Evolutionary conservation across 1,139 yeast species (phyloP), one percentile per base, ranked within the genome.

Genomic region (Blastobotrys ciferrii): DNA sequence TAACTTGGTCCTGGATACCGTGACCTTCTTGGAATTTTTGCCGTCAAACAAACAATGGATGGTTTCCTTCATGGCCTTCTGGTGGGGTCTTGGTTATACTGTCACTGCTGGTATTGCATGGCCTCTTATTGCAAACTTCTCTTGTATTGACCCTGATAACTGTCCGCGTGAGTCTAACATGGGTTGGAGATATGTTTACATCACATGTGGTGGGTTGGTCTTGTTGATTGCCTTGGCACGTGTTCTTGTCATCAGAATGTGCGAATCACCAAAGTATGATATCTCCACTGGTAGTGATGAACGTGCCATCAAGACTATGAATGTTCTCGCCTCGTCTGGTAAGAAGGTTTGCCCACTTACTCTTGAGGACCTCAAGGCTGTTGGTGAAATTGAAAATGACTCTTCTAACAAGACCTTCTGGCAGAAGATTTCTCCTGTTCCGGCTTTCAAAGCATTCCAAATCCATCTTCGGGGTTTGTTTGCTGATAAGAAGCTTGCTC

Each of bases 61-160:
- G 52, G 70, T 78, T 46, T 78, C 84, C 0, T 68, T 77, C 32
- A 71, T 80, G 69, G 84, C 85, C 6, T 67, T 71, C 28, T 80
- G 78, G 69, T 81, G 85, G 84, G 83, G 82, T 50, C 63, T 81
- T 46, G 85, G 85, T 38, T 84, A 80, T 63, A 75, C 82, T 0
- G 66, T 80, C 43, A 77, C 82, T 6, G 70, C 70, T 23, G 67
- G 78, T n/a, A 59, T 78, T 38, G 77, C 81, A 4, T 80, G 82
- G 81, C 82, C 80, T 0, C 75, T 79, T 48, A 65, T 80, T 48
- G 76, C 80, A 28, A 72, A 73, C 49, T 67, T 69, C 53, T 71
- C 78, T n/a, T 80, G 85, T 65, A 54, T 61, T 0, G 53, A 50
- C 13, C 64, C 64, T 5, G 69, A 59, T 4, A 46, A 68, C 52